A percentile compares a stretch with the other conserved stretches of the same genome.
These are phyloP conservation scores for Amphirosellinia nigrospora DNA, from an alignment of 495 filamentous ascomycete genomes.

Conservation along the genomic window DNA sequence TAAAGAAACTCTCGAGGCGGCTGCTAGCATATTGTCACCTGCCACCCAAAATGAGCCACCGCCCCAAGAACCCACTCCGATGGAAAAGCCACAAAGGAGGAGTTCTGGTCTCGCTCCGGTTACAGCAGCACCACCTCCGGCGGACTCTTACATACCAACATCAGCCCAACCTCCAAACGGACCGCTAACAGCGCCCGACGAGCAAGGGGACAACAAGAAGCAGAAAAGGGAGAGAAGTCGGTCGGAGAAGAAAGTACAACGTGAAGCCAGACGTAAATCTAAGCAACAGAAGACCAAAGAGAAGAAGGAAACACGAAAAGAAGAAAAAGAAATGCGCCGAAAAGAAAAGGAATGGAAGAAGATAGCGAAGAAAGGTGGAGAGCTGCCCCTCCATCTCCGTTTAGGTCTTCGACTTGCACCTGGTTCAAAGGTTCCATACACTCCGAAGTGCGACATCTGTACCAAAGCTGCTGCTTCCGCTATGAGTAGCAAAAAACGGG, in stretches of 20 bases:
- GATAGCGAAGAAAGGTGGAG: slow-evolving; percentile 29
- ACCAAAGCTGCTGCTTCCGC: slow-evolving; percentile 10
- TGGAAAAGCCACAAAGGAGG: not conserved
- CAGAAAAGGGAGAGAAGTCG: slow-evolving; percentile 30
- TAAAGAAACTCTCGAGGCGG: slow-evolving; percentile 19
- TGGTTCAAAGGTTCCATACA: slow-evolving; percentile 7
- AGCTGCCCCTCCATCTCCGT: slow-evolving; percentile 18
- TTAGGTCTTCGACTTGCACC: slow-evolving; percentile 17
- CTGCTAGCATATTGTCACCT: not conserved
- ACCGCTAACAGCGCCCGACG: slow-evolving; percentile 23
- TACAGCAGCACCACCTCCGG: not conserved
- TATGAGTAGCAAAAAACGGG: slow-evolving; percentile 1
- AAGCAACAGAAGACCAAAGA: slow-evolving; percentile 34
- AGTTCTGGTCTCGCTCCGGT: slow-evolving; percentile 5
- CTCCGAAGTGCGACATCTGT: slow-evolving; percentile 19
- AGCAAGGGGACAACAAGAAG: slow-evolving; percentile 14
- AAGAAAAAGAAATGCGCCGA: slow-evolving; percentile 23
- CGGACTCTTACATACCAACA: slow-evolving; percentile 17
- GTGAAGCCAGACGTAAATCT: slow-evolving; percentile 28
- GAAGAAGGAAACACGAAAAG: slow-evolving; percentile 23
- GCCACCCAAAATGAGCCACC: not conserved
- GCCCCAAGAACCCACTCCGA: not conserved
- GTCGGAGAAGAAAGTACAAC: slow-evolving; percentile 31
- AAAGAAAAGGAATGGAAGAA: slow-evolving; percentile 34
- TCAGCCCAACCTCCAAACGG: slow-evolving; percentile 8